Conservation (phyloP, 345 rosid genomes). For the Conringia planisiliqua region DNA sequence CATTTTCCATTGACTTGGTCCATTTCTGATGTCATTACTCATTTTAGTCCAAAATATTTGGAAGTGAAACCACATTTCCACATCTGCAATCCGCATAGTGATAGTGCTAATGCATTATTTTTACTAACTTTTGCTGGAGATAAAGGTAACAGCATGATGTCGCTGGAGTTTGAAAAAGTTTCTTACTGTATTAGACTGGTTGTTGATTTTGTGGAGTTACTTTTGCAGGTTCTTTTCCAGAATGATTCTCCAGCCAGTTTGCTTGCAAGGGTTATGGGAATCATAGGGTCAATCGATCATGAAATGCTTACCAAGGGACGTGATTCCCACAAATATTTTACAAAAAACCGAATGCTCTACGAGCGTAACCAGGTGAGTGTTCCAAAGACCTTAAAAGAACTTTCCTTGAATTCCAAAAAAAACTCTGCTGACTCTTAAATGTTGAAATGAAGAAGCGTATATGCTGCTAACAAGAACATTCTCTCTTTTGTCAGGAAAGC, state of each 20-base stretch:
- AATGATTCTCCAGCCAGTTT: conserved; percentile 97
- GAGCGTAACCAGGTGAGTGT: conserved; percentile 86
- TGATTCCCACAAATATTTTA: conserved; percentile 88
- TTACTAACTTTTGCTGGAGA: neutral
- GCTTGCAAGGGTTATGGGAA: conserved; percentile 90
- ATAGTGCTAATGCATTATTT: neutral
- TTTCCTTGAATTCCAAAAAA: neutral
- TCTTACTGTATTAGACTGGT: neutral
- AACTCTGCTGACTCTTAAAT: neutral
- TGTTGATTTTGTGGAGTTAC: neutral
- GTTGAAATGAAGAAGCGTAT: neutral
- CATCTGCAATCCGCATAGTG: neutral
- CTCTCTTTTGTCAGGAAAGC: conserved; percentile 58
- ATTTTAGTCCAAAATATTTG: neutral
- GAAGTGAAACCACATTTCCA: neutral
- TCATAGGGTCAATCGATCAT: conserved; percentile 69
- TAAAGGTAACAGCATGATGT: neutral
- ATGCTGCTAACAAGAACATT: neutral
- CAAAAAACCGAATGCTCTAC: conserved; percentile 93
- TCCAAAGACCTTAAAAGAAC: neutral
- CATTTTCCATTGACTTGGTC: neutral
- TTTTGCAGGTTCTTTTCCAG: conserved; percentile 83
- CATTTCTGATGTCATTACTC: neutral
- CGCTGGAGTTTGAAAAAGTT: neutral
- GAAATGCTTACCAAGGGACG: conserved; percentile 90